Evolutionary conservation across 2,329 filamentous ascomycete species (phyloP).

Genomic region (Neofusicoccum sp.): DNA sequence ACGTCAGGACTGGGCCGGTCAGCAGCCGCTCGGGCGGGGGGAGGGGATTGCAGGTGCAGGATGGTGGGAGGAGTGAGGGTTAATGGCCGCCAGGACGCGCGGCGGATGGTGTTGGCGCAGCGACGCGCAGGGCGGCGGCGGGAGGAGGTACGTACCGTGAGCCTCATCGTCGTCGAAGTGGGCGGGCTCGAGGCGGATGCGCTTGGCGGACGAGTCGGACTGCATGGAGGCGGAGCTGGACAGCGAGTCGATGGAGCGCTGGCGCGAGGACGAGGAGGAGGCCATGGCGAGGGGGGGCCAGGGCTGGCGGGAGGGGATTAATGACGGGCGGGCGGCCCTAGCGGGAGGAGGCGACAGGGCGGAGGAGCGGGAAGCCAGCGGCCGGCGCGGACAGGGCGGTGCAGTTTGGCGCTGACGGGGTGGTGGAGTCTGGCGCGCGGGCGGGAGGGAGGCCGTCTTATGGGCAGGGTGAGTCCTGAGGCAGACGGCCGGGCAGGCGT

Average conservation of each 20-base stretch:
- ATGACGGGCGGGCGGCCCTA: not conserved
- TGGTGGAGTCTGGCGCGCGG: too few species aligned
- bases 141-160: conserved; percentile 14
- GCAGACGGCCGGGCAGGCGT: not conserved
- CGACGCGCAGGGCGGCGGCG: conserved; percentile 1
- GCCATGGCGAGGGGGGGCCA: conserved; percentile 7
- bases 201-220: conserved; percentile 19
- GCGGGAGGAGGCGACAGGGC: not conserved
- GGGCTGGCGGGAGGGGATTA: not conserved
- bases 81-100: not conserved
- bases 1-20: conserved; percentile 16
- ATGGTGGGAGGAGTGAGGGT: not conserved
- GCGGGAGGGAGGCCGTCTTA: not conserved
- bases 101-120: not conserved
- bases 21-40: not conserved
- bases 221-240: conserved; percentile 19
- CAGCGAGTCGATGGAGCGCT: conserved; percentile 22
- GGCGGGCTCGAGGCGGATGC: conserved; percentile 21
- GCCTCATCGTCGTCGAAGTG: conserved; percentile 21
- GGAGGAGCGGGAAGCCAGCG: not conserved
- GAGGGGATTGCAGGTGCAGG: not conserved
- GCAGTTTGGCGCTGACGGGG: not conserved
- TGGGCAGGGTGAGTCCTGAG: not conserved
- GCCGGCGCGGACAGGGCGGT: conserved; percentile 8
- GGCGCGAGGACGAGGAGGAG: conserved; percentile 18